Conservation (phyloP, 1,139 yeast genomes). For the Yamadazyma membranifaciens region DNA sequence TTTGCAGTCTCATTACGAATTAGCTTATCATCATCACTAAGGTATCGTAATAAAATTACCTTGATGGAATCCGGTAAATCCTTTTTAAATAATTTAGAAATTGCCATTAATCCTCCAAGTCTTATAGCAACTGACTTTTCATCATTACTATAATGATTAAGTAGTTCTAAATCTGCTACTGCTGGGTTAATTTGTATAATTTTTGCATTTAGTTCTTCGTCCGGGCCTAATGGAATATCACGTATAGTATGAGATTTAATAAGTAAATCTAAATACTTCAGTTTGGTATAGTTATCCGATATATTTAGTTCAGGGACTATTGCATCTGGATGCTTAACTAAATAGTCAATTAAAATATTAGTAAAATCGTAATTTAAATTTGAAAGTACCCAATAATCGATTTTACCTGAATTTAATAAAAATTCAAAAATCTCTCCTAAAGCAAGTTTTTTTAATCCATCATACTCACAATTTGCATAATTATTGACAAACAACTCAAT, state of each 20-base stretch:
- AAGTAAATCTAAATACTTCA: conserved; percentile 22
- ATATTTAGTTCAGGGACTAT: not conserved
- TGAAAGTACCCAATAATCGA: conserved; percentile 4
- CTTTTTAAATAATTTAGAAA: conserved; percentile 15
- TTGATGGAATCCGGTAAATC: conserved; percentile 4
- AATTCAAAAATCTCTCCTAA: conserved; percentile 9
- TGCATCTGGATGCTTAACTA: not conserved
- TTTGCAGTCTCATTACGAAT: conserved; percentile 26
- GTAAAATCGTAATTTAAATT: conserved; percentile 4
- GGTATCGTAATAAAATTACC: conserved; percentile 8
- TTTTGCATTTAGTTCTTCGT: conserved; percentile 32
- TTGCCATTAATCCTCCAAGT: conserved; percentile 45
- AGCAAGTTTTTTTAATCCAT: conserved; percentile 13
- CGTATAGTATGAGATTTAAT: conserved; percentile 11
- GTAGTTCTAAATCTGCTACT: not conserved
- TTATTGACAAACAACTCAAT: conserved; percentile 6
- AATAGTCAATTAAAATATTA: conserved; percentile 3
- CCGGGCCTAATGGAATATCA: not conserved
- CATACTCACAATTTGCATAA: not conserved
- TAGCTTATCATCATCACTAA: conserved; percentile 59
- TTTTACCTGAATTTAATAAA: conserved; percentile 1
- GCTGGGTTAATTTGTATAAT: conserved; percentile 1
- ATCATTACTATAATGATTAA: conserved; percentile 28
- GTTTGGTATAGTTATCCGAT: conserved; percentile 10
- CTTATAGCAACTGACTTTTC: conserved; percentile 46